These are phyloP conservation scores for Geoglossum glabrum DNA, from an alignment of 495 filamentous ascomycete species.

Conservation along the genomic window DNA sequence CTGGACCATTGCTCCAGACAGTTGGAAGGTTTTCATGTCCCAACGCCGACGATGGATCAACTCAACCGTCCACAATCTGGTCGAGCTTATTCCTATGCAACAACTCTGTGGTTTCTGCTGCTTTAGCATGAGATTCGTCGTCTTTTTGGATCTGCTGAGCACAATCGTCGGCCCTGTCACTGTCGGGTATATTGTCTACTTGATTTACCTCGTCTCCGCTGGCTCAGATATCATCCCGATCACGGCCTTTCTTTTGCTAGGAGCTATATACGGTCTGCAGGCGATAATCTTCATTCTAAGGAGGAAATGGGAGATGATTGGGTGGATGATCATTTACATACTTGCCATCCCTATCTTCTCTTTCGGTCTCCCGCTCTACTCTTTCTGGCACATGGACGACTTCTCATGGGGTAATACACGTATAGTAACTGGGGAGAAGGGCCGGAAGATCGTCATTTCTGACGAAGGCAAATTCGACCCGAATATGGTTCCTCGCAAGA, in stretches of 20 bases:
- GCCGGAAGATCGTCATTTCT: constrained; percentile 76
- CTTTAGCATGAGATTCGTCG: constrained; percentile 97
- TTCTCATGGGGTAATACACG: constrained; percentile 97
- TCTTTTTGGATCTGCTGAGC: constrained; percentile 82
- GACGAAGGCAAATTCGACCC: constrained; percentile 99
- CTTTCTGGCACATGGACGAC: constrained; percentile 99
- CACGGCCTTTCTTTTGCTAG: constrained; percentile 74
- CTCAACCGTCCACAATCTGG: constrained; percentile 93
- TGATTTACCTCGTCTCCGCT: constrained; percentile 51
- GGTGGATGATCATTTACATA: constrained; percentile 96
- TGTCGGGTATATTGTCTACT: constrained; percentile 76
- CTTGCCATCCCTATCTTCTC: constrained; percentile 82
- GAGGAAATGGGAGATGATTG: constrained; percentile 97
- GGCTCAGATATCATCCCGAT: constrained; percentile 47
- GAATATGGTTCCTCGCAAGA: constrained; percentile 78
- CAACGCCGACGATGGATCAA: constrained; percentile 99
- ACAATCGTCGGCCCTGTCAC: constrained; percentile 86
- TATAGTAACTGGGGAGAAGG: constrained; percentile 90
- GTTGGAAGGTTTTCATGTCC: constrained; percentile 83
- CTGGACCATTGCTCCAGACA: constrained; percentile 90
- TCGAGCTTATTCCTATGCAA: constrained; percentile 80
- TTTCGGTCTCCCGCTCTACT: constrained; percentile 75
- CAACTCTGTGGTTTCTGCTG: constrained; percentile 99
- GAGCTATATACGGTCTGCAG: constrained; percentile 88
- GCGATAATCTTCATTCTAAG: constrained; percentile 91